Evolutionary conservation across 2,329 filamentous ascomycete species (phyloP).

Genomic region (Teratosphaeriaceae sp.): DNA sequence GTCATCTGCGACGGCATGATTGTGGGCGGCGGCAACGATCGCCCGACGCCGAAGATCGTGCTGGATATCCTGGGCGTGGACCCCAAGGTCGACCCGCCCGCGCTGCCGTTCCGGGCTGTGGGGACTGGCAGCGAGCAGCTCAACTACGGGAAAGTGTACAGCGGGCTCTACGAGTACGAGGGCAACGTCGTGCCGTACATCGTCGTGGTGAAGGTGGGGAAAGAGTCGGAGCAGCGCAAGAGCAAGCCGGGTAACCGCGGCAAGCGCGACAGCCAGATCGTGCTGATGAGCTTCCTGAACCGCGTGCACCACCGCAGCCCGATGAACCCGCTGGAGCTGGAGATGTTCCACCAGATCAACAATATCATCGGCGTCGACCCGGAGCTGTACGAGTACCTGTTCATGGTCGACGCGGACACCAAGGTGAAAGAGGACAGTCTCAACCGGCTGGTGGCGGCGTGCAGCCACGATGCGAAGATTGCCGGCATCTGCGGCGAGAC

Average conservation of each 20-base stretch:
- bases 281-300: slow-evolving; percentile 96
- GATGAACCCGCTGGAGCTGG: slow-evolving; percentile 93
- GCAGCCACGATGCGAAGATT: slow-evolving; percentile 91
- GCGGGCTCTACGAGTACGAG: slow-evolving; percentile 93
- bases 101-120: slow-evolving; percentile 88
- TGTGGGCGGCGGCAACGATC: slow-evolving; percentile 90
- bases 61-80: slow-evolving; percentile 96
- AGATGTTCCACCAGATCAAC: slow-evolving; percentile 99
- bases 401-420: slow-evolving; percentile 98
- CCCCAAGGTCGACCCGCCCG: slow-evolving; percentile 90
- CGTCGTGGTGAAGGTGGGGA: slow-evolving; percentile 94
- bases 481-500: slow-evolving; percentile 97
- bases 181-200: slow-evolving; percentile 96
- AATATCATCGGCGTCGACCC: slow-evolving; percentile 98
- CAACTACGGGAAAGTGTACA: slow-evolving; percentile 98
- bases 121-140: slow-evolving; percentile 84
- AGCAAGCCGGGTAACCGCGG: slow-evolving; percentile 95
- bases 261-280: slow-evolving; percentile 95
- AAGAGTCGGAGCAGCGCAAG: slow-evolving; percentile 87
- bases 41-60: slow-evolving; percentile 95
- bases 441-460: slow-evolving; percentile 86
- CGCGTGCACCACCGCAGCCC: slow-evolving; percentile 88
- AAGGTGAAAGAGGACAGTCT: slow-evolving; percentile 86
- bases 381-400: slow-evolving; percentile 90
- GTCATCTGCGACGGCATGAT: slow-evolving; percentile 98